Conservation (phyloP, 2,329 filamentous ascomycete species). For the Ophiostoma sp. region DNA sequence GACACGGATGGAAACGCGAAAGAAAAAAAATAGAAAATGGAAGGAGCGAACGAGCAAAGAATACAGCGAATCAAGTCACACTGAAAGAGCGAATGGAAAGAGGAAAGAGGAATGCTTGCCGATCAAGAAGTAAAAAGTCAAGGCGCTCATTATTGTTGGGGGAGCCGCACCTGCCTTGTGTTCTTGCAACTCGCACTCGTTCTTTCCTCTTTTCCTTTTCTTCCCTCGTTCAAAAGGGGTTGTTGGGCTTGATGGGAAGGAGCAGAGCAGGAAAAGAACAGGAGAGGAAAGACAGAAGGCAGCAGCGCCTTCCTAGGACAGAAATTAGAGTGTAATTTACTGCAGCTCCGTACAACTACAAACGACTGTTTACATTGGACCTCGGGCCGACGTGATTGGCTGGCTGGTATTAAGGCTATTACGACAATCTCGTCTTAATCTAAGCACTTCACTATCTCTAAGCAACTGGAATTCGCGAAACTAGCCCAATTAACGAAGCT, state of each 20-base stretch:
- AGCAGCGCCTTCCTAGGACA: background rate
- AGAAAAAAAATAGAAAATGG: background rate
- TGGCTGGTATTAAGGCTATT: background rate
- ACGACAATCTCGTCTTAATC: no score
- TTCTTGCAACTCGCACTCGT: constrained; percentile 19
- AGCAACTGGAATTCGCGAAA: no score
- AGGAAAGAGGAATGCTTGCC: constrained; percentile 15
- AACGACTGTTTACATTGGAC: constrained; percentile 11
- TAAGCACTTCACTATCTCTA: no score
- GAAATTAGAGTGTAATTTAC: constrained; percentile 7
- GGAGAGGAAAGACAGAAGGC: background rate
- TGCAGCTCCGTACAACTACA: constrained; percentile 10
- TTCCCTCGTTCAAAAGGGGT: constrained; percentile 15
- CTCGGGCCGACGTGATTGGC: background rate
- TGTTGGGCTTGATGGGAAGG: background rate
- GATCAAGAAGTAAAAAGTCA: constrained; percentile 8
- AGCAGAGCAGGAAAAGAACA: background rate
- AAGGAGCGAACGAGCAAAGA: background rate
- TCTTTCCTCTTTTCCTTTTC: constrained; percentile 17
- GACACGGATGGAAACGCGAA: background rate
- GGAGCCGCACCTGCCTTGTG: constrained; percentile 15
- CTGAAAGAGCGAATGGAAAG: background rate
- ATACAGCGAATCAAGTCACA: no score
- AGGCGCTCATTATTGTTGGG: constrained; percentile 7
- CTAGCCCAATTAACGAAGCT: no score